A percentile compares a stretch with the other conserved stretches of the same genome.
Evolutionary conservation across 257 asterid species (phyloP).

Genomic region (Parsonsia alboflavescens): DNA sequence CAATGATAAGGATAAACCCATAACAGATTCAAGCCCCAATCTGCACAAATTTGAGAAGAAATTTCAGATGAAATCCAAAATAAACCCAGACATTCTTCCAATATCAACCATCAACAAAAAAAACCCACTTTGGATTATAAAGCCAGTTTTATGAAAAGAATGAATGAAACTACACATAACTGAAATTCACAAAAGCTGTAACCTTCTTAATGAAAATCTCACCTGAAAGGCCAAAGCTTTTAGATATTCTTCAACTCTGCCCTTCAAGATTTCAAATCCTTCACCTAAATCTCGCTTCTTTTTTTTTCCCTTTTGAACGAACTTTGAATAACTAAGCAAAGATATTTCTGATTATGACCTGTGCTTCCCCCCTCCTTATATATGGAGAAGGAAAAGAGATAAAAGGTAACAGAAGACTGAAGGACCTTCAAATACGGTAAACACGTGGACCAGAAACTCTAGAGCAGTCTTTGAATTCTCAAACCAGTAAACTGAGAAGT

Average conservation of each 20-base stretch:
- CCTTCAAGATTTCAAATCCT: background rate
- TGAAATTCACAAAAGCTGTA: too few relatives aligned
- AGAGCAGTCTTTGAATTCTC: slow-evolving; percentile 24
- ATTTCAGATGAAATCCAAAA: background rate
- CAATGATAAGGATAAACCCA: slow-evolving; percentile 36
- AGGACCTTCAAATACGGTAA: slow-evolving; percentile 30
- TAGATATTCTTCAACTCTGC: slow-evolving; percentile 6
- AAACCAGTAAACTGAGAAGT: slow-evolving; percentile 11
- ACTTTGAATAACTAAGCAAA: background rate
- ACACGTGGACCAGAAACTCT: slow-evolving; percentile 28
- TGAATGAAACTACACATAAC: background rate
- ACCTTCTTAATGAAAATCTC: slow-evolving; percentile 7
- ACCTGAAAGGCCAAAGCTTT: slow-evolving; percentile 32
- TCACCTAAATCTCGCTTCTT: background rate
- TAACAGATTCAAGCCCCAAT: slow-evolving; percentile 14
- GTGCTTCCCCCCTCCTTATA: slow-evolving; percentile 19
- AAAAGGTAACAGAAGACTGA: background rate
- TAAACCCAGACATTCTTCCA: background rate
- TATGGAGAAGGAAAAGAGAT: background rate
- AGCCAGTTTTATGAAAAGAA: background rate
- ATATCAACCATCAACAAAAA: background rate
- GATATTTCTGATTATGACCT: slow-evolving; percentile 18
- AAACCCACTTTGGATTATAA: background rate
- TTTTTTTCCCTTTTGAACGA: background rate
- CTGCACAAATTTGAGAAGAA: slow-evolving; percentile 18